Conservation (phyloP, 345 rosid genomes). For the Physaria fendleri region DNA sequence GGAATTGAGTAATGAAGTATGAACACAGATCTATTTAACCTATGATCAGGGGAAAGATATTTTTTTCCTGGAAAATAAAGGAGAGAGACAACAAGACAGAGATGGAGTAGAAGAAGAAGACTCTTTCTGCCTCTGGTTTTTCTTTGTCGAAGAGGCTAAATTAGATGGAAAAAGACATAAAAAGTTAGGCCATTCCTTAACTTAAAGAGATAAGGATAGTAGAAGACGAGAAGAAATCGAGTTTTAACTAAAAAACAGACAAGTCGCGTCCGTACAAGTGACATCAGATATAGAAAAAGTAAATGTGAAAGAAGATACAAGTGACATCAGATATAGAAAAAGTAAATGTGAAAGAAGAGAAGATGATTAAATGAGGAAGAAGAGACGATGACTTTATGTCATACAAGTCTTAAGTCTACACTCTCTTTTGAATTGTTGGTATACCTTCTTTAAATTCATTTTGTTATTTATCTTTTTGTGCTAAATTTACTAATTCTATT, state of each 20-base stretch:
- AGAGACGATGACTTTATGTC: too few species aligned
- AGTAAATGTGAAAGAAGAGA: too few species aligned
- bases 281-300: constrained; percentile 1
- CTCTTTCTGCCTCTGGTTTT: neutral
- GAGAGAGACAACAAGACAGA: constrained; percentile 2
- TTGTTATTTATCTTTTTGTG: too few species aligned
- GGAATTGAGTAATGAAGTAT: neutral
- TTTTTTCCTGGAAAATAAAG: constrained; percentile 19
- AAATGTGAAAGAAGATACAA: constrained; percentile 14
- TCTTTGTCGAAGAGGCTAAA: neutral
- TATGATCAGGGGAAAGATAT: constrained; percentile 1
- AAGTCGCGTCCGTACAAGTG: constrained; percentile 16
- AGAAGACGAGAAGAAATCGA: constrained; percentile 10
- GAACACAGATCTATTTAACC: constrained; percentile 27
- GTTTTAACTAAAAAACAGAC: neutral
- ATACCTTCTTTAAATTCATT: too few species aligned
- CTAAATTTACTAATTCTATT: too few species aligned
- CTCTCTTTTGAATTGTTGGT: too few species aligned
- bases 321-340: too few species aligned
- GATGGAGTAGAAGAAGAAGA: neutral
- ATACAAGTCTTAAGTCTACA: too few species aligned
- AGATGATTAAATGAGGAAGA: too few species aligned
- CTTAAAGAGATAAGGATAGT: neutral
- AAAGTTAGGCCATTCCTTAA: neutral
- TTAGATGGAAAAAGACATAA: constrained; percentile 9